Base-by-base conservation (phyloP, 2,329 filamentous ascomycete species). In the Pseudogymnoascus sp. region DNA sequence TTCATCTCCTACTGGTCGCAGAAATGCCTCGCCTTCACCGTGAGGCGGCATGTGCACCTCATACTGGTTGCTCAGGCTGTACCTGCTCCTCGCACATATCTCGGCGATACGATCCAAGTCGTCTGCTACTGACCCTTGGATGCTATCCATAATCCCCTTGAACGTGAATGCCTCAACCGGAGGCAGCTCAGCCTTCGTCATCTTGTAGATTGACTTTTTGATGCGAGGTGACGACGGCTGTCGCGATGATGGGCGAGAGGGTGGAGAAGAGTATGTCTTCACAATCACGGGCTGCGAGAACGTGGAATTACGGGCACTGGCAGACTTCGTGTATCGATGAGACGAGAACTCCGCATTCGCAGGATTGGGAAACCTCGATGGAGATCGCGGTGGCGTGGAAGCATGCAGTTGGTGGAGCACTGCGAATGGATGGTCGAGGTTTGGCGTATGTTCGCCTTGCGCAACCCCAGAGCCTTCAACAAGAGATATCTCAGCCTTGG, bases 241-340 rank as follows among this genome's bases (percentile, higher is more conserved):
- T 54, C 66, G 64, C 61, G 69, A 68, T 39, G 69, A 66, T 33
- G 71, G 70, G 2, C 64, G 67, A 33, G 76, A 73, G 17, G 73
- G 70, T 10, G 73, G 66, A 1, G 77, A 79, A 44, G 81, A 83
- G 69, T 87, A 86, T 58, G 83, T 86, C 62, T 83, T 79, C 24
- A 87, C 84, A 39, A 87, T 81, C 62, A 87, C 83, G n/a, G 84
- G 84, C 64, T 86, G 83, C 2, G 81, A 85, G 68, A 84, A 85
- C 39, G 83, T 85, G 65, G 77, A 68, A 66, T 82, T 72, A 74
- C 83, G 68, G 58, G 83, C 78, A 9, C 80, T 79, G 10, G 79
- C 79, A 24, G 81, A 81, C 71, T 83, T 81, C 63, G 80, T 75
- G 75, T 81, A 83, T 65, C 78, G 79, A 69, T 81, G 82, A 47